Evolutionary conservation across 176 grass and related monocot genomes (phyloP), one percentile per base, ranked within the genome.

Genomic region (Hordeum vulgare): DNA sequence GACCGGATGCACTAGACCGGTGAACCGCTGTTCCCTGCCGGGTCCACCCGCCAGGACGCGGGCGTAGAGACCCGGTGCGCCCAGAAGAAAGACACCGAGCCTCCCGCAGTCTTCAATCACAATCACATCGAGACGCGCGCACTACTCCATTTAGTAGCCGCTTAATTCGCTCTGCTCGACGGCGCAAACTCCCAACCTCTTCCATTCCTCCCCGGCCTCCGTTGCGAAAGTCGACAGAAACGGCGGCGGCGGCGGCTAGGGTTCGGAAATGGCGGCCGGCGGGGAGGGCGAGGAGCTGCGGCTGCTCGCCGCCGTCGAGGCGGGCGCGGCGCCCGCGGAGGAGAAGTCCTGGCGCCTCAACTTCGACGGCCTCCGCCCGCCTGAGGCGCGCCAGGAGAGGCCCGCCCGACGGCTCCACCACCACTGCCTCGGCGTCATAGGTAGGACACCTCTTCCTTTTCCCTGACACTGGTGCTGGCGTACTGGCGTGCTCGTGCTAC

Each of bases 341-440:
- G 85, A 76, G 54, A 77, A 71, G 54, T 88, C 85, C 44, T 91
- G 89, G 89, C 81, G 85, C 65, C 89, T 91, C 85, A 91, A 91
- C 89, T 91, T 91, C 82, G 85, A 91, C 14, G 78, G 82, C 15
- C 40, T 95, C 74, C 89, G 74, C 14, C 93, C 76, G 29, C 65
- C 89, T 61, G 93, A 95, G 71, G 66, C 26, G 45, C 83, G 15
- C 21, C 78, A 92, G 80, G 87, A 98, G 63, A 86, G 77, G 33
- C 87, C 91, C 21, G n/a, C 89, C 9, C 76, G 85, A 34, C 37
- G 83, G 56, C 91, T 95, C 69, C 87, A 92, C 63, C 87, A 81
- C 72, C 89, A 81, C 72, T 88, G 93, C 87, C 93, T 98, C 56
- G 93, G 93, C 31, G 93, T 92, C 20, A 61, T 88, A 89, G 91